These are phyloP conservation scores for Phylloboletellus chloephorus DNA, from an alignment of 1,284 basidiomycete genomes.

Conservation along the genomic window DNA sequence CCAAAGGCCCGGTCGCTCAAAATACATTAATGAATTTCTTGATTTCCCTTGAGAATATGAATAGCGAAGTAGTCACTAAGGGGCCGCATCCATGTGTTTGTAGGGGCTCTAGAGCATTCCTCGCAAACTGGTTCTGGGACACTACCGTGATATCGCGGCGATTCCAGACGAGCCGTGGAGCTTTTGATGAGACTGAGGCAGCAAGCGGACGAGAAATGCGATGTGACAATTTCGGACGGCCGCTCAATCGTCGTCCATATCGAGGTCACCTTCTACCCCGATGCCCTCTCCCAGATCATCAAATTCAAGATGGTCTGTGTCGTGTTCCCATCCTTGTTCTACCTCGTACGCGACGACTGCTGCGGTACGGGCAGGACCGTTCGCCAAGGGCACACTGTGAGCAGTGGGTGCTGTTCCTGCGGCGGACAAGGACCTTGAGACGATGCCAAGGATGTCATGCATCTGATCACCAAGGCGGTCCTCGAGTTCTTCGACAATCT, in stretches of 20 bases:
- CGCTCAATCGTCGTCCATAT: slow-evolving; percentile 58
- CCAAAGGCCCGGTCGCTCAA: neutral
- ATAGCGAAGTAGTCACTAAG: neutral
- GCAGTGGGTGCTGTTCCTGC: slow-evolving; percentile 17
- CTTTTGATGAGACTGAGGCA: neutral
- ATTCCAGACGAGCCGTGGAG: neutral
- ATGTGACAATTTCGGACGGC: too few relatives aligned
- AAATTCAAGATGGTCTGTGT: slow-evolving; percentile 45
- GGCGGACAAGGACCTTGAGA: slow-evolving; percentile 47
- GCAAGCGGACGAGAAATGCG: too few relatives aligned
- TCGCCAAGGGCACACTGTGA: slow-evolving; percentile 5
- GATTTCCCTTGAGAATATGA: too few relatives aligned
- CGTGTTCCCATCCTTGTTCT: slow-evolving; percentile 32
- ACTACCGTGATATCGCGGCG: neutral
- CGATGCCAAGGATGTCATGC: slow-evolving; percentile 59
- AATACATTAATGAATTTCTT: neutral
- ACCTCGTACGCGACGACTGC: slow-evolving; percentile 21
- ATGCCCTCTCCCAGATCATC: slow-evolving; percentile 63
- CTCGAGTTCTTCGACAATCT: slow-evolving; percentile 91
- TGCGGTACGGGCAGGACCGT: slow-evolving; percentile 11
- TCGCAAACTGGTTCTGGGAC: neutral
- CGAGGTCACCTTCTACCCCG: slow-evolving; percentile 68
- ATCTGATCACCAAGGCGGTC: slow-evolving; percentile 72
- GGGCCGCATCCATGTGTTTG: neutral
- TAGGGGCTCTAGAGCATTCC: neutral